These are phyloP conservation scores for Chrysanthemum makinoi DNA, from an alignment of 129 eudicot genomes.

Conservation along the genomic window DNA sequence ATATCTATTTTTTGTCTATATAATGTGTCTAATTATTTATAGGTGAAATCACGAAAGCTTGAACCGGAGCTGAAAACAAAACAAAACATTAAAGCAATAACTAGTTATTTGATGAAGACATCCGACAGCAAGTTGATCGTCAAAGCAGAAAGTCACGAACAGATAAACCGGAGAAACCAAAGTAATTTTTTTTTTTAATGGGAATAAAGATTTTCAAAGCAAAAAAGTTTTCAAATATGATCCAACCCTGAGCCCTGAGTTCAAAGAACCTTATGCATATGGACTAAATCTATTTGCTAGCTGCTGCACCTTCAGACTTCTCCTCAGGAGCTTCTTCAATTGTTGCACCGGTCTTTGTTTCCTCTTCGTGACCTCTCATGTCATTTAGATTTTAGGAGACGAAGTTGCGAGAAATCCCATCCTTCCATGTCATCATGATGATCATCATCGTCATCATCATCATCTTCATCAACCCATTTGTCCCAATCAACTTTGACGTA, in stretches of 20 bases:
- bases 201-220: too few species aligned
- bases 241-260: slow-evolving; percentile 21
- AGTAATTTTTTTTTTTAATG: too few species aligned
- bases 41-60: too few species aligned
- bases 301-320: slow-evolving; percentile 27
- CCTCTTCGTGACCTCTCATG: slow-evolving; percentile 39
- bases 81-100: too few species aligned
- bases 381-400: too few species aligned
- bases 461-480: slow-evolving; percentile 97
- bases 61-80: too few species aligned
- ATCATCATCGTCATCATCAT: slow-evolving; percentile 23
- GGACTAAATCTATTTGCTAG: slow-evolving; percentile 30
- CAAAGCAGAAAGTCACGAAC: too few species aligned
- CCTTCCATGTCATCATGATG: slow-evolving; percentile 30
- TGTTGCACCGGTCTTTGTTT: slow-evolving; percentile 33
- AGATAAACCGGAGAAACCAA: too few species aligned
- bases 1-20: too few species aligned
- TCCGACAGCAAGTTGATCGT: too few species aligned
- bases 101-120: too few species aligned
- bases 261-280: slow-evolving; percentile 22
- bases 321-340: slow-evolving; percentile 26
- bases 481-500: slow-evolving; percentile 98
- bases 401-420: slow-evolving; percentile 65
- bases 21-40: too few species aligned
- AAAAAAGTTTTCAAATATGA: slow-evolving; percentile 16